These are phyloP conservation scores for Elsinoe ampelina DNA, from an alignment of 2,329 filamentous ascomycete species.

Conservation along the genomic window DNA sequence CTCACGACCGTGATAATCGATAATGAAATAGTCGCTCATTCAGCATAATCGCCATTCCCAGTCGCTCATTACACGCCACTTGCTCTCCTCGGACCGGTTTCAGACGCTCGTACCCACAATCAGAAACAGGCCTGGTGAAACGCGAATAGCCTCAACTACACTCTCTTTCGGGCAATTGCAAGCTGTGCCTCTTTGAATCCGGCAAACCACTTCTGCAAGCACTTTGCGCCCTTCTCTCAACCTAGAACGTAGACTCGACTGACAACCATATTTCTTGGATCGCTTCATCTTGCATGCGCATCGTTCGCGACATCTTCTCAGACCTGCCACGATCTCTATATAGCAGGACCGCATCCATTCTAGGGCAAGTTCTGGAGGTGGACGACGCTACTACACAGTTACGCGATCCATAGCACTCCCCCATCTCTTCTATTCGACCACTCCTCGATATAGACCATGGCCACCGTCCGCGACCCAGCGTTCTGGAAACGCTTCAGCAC, in stretches of 20 bases:
- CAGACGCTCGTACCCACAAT: not conserved
- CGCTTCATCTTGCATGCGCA: not conserved
- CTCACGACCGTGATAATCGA: conserved; percentile 5
- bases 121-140: conserved; percentile 7
- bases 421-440: not conserved
- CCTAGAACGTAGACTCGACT: not conserved
- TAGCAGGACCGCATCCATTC: not conserved
- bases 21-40: conserved; percentile 20
- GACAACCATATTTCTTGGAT: not conserved
- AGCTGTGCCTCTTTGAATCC: not conserved
- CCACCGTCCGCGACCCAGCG: conserved; percentile 45
- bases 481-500: conserved; percentile 54
- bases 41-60: not conserved
- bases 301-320: not conserved
- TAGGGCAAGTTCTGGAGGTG: not conserved
- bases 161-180: not conserved
- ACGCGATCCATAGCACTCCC: not conserved
- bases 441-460: conserved; percentile 24
- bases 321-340: too few relatives aligned
- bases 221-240: not conserved
- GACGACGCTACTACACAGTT: not conserved
- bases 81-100: not conserved
- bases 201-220: not conserved
- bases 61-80: conserved; percentile 20
- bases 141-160: conserved; percentile 1